phyloP scores from a whole-genome alignment of 148 eudicot genomes.

The Diospyros kaki region DNA sequence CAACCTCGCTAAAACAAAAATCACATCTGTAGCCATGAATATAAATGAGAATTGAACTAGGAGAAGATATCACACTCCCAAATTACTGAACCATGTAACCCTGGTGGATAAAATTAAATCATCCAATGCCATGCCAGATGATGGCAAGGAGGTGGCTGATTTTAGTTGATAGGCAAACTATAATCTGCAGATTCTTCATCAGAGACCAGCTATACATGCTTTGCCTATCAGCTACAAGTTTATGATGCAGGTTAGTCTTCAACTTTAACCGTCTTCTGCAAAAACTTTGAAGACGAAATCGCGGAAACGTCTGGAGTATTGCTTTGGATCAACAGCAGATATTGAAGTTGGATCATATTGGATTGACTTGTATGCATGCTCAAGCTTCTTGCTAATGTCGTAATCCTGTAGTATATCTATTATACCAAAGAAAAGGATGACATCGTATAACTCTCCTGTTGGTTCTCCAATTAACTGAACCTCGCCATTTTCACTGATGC shows the following conservation, averaged over 20 bases:
- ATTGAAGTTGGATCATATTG: conserved; percentile 38
- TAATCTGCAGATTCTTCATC: not conserved
- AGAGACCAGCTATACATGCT: not conserved
- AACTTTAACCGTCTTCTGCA: conserved; percentile 22
- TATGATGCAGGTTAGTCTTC: too few relatives aligned
- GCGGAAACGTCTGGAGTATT: conserved; percentile 31
- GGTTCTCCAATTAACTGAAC: conserved; percentile 35
- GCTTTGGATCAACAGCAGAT: conserved; percentile 38
- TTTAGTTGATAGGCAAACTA: too few relatives aligned
- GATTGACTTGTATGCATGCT: conserved; percentile 39
- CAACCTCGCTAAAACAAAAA: too few relatives aligned
- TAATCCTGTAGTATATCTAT: conserved; percentile 43
- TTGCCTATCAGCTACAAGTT: too few relatives aligned
- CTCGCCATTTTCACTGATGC: conserved; percentile 16
- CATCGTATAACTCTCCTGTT: conserved; percentile 27
- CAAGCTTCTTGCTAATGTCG: conserved; percentile 45
- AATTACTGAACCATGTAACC: too few relatives aligned
- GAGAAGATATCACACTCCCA: too few relatives aligned
- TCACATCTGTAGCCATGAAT: too few relatives aligned
- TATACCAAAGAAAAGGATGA: conserved; percentile 36
- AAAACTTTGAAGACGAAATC: conserved; percentile 33
- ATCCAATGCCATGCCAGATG: too few relatives aligned
- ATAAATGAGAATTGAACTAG: too few relatives aligned
- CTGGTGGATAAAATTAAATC: too few relatives aligned
- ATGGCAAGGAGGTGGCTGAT: too few relatives aligned